Conservation (phyloP, 2,329 filamentous ascomycete genomes). For the Lasiodiplodia sp. region DNA sequence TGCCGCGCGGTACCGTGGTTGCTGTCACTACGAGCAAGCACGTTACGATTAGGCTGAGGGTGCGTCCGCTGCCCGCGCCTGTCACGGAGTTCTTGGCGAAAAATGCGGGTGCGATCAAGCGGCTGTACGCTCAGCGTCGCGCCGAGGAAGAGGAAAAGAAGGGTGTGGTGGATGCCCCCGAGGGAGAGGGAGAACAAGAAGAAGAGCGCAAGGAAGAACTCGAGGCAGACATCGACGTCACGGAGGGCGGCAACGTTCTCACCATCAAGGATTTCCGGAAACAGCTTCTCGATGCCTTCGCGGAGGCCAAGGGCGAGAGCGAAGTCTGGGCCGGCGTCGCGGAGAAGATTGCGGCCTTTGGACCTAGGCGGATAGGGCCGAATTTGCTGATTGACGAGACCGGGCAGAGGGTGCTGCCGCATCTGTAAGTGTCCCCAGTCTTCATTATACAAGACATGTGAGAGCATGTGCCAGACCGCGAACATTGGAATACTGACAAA, state of each 20-base stretch:
- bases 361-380: slow-evolving; percentile 81
- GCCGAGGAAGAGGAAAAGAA: slow-evolving; percentile 53
- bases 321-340: slow-evolving; percentile 80
- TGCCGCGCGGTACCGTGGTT: slow-evolving; percentile 82
- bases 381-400: slow-evolving; percentile 91
- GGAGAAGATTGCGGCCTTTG: slow-evolving; percentile 87
- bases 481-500: background rate
- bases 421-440: slow-evolving; percentile 54
- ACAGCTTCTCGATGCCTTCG: slow-evolving; percentile 72
- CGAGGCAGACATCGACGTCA: slow-evolving; percentile 58
- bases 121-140: slow-evolving; percentile 75
- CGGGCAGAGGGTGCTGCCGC: slow-evolving; percentile 40
- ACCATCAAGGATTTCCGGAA: slow-evolving; percentile 79
- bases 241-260: slow-evolving; percentile 66
- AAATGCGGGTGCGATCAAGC: slow-evolving; percentile 79
- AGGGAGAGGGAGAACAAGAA: slow-evolving; percentile 49
- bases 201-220: slow-evolving; percentile 53
- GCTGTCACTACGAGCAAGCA: slow-evolving; percentile 85
- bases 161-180: slow-evolving; percentile 44
- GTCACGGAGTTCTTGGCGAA: slow-evolving; percentile 88
- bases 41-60: slow-evolving; percentile 76
- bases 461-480: no score
- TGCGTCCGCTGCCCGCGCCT: slow-evolving; percentile 77
- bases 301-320: slow-evolving; percentile 73
- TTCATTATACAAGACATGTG: background rate